A percentile compares a stretch with the other conserved stretches of the same genome.
Conservation (phyloP, 2,329 filamentous ascomycete genomes). For the Talaromyces sp. region DNA sequence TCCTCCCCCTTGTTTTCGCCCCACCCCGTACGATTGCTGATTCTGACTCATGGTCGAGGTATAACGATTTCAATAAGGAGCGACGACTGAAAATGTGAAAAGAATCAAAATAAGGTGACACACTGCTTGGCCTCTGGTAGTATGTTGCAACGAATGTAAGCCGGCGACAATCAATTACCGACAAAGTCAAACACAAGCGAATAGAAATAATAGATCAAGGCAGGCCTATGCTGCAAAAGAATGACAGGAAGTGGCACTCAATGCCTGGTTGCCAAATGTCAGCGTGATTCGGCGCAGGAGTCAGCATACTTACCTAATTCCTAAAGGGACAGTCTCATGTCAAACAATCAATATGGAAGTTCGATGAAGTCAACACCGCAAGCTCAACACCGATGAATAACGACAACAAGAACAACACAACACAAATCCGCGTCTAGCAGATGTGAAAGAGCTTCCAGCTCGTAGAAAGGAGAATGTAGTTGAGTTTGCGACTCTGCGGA, state of each 20-base stretch:
- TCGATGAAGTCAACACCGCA: neutral
- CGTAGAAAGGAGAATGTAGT: conserved; percentile 10
- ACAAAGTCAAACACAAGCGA: neutral
- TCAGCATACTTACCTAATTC: conserved; percentile 7
- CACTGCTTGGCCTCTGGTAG: neutral
- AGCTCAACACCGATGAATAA: neutral
- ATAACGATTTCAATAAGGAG: neutral
- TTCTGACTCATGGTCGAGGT: conserved; percentile 16
- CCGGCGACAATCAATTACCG: neutral
- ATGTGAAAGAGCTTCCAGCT: conserved; percentile 20
- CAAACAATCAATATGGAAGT: conserved; percentile 1
- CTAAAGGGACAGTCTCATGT: conserved; percentile 8
- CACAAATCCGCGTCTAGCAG: conserved; percentile 15
- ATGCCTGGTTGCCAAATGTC: conserved; percentile 15
- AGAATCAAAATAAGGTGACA: neutral
- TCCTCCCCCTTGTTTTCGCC: conserved; percentile 4
- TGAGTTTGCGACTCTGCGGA: neutral
- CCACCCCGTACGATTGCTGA: conserved; percentile 1
- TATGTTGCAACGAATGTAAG: neutral
- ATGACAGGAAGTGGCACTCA: conserved; percentile 18
- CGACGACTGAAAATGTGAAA: neutral
- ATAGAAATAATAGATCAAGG: conserved; percentile 4
- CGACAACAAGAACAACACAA: neutral
- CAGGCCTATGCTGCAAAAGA: conserved; percentile 15
- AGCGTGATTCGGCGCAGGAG: neutral